Conservation (phyloP, 768 basidiomycete genomes). For the Calocybe gangraenosa region DNA sequence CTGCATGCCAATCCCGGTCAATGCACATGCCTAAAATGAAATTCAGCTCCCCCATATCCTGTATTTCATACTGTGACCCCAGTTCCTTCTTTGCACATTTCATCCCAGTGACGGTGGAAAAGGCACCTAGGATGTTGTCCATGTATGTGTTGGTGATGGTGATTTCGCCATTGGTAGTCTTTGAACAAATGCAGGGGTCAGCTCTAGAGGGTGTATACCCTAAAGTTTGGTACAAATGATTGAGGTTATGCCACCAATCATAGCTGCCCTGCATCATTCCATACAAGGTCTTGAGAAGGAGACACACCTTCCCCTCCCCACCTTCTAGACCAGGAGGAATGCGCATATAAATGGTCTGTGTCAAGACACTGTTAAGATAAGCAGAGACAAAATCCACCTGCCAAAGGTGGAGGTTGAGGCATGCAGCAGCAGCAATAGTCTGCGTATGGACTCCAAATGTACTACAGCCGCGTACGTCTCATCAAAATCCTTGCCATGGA, state of each 20-base stretch:
- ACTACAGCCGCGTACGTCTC: too few relatives aligned
- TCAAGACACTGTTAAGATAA: too few relatives aligned
- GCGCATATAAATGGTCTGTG: slow-evolving; percentile 1
- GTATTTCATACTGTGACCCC: background rate
- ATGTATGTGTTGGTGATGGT: background rate
- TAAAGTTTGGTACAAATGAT: background rate
- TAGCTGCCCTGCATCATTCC: background rate
- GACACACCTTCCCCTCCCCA: too few relatives aligned
- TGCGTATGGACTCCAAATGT: too few relatives aligned
- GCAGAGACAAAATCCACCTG: slow-evolving; percentile 26
- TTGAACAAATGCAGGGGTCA: background rate
- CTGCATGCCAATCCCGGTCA: too few relatives aligned
- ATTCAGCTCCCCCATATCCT: background rate
- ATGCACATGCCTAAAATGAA: too few relatives aligned
- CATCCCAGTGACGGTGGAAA: background rate
- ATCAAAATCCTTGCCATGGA: too few relatives aligned
- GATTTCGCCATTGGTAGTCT: background rate
- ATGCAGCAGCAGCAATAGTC: too few relatives aligned
- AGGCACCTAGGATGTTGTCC: background rate
- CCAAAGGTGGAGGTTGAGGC: slow-evolving; percentile 25
- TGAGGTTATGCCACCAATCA: too few relatives aligned
- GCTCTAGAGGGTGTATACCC: background rate
- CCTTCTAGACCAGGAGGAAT: background rate
- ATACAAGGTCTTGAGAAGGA: background rate
- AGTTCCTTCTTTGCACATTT: background rate